phyloP scores from a whole-genome alignment of 345 rosid species.

The Melaleuca alternifolia region DNA sequence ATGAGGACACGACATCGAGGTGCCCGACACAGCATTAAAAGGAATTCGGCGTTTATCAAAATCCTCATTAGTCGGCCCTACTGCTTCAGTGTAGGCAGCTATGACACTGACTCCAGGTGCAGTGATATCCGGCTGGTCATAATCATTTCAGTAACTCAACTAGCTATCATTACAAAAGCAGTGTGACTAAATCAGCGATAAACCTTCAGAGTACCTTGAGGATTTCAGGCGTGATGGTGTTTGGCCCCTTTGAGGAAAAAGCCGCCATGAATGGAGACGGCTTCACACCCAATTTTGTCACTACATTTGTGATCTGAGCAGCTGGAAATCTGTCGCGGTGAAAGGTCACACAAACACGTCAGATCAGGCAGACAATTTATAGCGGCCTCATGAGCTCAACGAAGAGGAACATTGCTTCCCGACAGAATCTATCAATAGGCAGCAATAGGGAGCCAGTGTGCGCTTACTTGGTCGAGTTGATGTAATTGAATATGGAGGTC shows the following conservation, averaged over 20 bases:
- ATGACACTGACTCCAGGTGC: conserved; percentile 83
- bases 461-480: conserved; percentile 41
- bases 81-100: conserved; percentile 59
- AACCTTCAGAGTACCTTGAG: conserved; percentile 32
- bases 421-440: background rate
- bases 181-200: background rate
- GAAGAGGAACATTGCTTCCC: background rate
- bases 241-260: conserved; percentile 80
- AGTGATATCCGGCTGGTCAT: conserved; percentile 56
- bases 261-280: conserved; percentile 75
- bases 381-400: background rate
- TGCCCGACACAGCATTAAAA: conserved; percentile 52
- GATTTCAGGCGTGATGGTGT: conserved; percentile 41
- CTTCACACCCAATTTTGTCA: conserved; percentile 22
- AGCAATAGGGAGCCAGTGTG: background rate
- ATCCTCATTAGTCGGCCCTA: conserved; percentile 35
- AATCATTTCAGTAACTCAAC: background rate
- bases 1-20: conserved; percentile 93
- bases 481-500: conserved; percentile 28
- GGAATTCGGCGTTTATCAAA: conserved; percentile 44
- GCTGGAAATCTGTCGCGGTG: conserved; percentile 26
- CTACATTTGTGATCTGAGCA: conserved; percentile 38
- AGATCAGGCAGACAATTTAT: background rate
- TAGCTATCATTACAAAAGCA: background rate
- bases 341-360: background rate